A percentile compares a stretch with the other conserved stretches of the same genome.
Conservation (phyloP, 495 filamentous ascomycete species). For the Jackrogersella multiformis region DNA sequence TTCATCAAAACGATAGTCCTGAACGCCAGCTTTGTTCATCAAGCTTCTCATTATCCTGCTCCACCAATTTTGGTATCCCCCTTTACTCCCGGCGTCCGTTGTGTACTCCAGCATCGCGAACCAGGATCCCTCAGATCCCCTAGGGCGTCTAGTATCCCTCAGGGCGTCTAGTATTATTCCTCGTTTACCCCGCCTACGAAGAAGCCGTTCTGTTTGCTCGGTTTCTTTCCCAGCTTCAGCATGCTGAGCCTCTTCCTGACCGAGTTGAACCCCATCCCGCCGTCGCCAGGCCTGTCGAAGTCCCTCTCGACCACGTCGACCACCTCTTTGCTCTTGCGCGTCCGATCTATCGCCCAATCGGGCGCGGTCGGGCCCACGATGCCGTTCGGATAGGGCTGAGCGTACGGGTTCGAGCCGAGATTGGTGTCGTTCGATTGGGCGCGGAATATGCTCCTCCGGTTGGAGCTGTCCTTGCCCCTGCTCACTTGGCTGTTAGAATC, state of each 20-base stretch:
- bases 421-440: conserved; percentile 43
- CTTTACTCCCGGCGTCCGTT: conserved; percentile 13
- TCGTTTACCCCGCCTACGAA: conserved; percentile 60
- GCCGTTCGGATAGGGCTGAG: conserved; percentile 28
- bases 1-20: conserved; percentile 30
- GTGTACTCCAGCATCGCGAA: conserved; percentile 11
- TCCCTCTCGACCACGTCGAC: conserved; percentile 43
- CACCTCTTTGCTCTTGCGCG: conserved; percentile 44
- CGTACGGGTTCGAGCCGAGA: conserved; percentile 28
- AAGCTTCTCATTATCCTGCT: conserved; percentile 38
- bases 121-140: not conserved
- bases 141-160: not conserved
- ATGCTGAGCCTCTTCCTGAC: conserved; percentile 76
- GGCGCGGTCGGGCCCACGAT: conserved; percentile 45
- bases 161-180: conserved; percentile 45
- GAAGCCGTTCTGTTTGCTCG: conserved; percentile 61
- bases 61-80: conserved; percentile 31
- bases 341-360: conserved; percentile 39
- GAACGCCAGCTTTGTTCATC: conserved; percentile 40
- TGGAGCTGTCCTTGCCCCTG: conserved; percentile 41
- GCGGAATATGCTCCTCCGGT: conserved; percentile 42
- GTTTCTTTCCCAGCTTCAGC: conserved; percentile 72
- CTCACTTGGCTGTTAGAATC: conserved; percentile 45
- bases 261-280: conserved; percentile 57
- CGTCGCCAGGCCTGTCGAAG: conserved; percentile 39